Conservation (phyloP, 768 basidiomycete genomes). For the Amanita molliuscula region DNA sequence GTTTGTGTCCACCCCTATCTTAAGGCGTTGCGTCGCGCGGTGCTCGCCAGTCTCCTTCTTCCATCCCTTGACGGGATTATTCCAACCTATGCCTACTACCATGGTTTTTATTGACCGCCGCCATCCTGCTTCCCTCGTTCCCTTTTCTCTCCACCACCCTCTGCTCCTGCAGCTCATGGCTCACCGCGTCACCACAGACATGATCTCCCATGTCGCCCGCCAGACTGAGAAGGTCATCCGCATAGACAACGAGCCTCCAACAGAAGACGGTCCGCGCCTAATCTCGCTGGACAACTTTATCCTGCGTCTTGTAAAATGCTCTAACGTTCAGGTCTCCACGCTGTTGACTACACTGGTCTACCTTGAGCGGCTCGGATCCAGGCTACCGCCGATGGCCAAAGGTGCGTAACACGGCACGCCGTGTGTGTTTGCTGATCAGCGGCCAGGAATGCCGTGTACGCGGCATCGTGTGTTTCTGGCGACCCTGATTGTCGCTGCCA, state of each 20-base stretch:
- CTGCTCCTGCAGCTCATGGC: conserved; percentile 72
- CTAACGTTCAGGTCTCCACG: conserved; percentile 86
- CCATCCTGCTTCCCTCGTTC: conserved; percentile 79
- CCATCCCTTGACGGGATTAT: conserved; percentile 8
- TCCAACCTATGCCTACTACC: conserved; percentile 5
- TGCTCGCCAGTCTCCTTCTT: background rate
- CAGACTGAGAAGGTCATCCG: conserved; percentile 69
- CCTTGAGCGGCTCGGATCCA: conserved; percentile 75
- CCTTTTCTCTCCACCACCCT: conserved; percentile 66
- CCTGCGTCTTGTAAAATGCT: conserved; percentile 61
- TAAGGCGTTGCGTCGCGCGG: background rate
- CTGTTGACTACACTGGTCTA: conserved; percentile 87
- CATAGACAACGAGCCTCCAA: conserved; percentile 45
- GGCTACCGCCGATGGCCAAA: conserved; percentile 76
- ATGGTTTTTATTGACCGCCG: conserved; percentile 15
- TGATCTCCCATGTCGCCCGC: conserved; percentile 79
- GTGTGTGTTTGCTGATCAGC: background rate
- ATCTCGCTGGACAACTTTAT: conserved; percentile 83
- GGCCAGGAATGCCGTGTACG: conserved; percentile 75
- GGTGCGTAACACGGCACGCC: conserved; percentile 35
- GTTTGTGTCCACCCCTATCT: conserved; percentile 1
- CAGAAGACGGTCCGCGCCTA: conserved; percentile 9
- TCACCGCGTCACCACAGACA: conserved; percentile 69
- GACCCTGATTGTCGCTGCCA: conserved; percentile 89
- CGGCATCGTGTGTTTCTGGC: conserved; percentile 95